Conservation (phyloP, 495 filamentous ascomycete genomes). For the Trypethelium eluteriae region DNA sequence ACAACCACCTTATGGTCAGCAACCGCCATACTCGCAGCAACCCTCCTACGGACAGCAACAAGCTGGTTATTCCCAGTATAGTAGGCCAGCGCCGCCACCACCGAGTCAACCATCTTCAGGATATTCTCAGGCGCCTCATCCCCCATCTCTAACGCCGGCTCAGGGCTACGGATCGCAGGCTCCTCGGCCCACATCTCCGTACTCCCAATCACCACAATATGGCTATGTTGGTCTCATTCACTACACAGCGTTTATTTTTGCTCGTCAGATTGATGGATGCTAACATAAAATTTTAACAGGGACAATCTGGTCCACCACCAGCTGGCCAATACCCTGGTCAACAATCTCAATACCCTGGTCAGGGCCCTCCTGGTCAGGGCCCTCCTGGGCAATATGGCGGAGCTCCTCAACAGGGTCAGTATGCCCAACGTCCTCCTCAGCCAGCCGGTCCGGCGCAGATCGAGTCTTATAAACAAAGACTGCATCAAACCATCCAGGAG, state of each 20-base stretch:
- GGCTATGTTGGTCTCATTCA: conserved; percentile 28
- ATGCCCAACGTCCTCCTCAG: conserved; percentile 17
- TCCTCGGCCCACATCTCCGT: conserved; percentile 13
- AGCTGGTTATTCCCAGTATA: conserved; percentile 10
- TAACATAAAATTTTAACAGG: not conserved
- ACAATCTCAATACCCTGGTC: conserved; percentile 1
- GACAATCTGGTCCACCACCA: conserved; percentile 11
- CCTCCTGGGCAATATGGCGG: conserved; percentile 2
- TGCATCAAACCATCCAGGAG: conserved; percentile 50
- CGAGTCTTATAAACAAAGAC: conserved; percentile 45
- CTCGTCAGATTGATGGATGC: not conserved
- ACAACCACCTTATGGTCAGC: conserved; percentile 16
- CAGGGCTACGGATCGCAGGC: conserved; percentile 12
- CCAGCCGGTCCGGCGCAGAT: conserved; percentile 43
- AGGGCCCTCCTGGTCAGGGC: conserved; percentile 19
- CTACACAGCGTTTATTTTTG: not conserved
- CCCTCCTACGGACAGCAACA: conserved; percentile 1
- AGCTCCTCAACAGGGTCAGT: conserved; percentile 21
- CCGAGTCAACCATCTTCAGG: conserved; percentile 12
- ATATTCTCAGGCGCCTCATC: conserved; percentile 7
- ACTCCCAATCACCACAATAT: conserved; percentile 16
- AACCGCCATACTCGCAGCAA: not conserved
- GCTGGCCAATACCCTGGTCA: conserved; percentile 22
- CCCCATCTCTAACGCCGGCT: conserved; percentile 12
- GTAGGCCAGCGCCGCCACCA: conserved; percentile 15